Conservation (phyloP, 768 basidiomycete genomes). For the Xerocomellus dryophilus region DNA sequence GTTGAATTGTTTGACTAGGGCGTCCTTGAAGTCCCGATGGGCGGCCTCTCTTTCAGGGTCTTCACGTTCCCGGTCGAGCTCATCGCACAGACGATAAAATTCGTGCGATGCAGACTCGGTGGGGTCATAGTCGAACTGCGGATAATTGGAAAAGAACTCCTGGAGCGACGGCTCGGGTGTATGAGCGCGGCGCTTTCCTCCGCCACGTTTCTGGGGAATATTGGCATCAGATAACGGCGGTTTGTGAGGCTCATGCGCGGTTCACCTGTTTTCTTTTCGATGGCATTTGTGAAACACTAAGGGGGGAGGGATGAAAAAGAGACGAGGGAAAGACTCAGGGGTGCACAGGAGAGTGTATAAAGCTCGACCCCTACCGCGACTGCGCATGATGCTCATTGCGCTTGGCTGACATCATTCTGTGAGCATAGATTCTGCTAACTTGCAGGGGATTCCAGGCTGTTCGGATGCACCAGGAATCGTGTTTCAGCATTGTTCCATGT, state of each 20-base stretch:
- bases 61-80: neutral
- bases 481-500: too few relatives aligned
- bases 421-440: neutral
- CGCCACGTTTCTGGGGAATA: neutral
- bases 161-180: neutral
- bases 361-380: neutral
- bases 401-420: constrained; percentile 5
- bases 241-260: too few relatives aligned
- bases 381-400: neutral
- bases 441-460: neutral
- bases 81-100: constrained; percentile 18
- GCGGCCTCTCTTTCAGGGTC: neutral
- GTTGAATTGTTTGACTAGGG: constrained; percentile 16
- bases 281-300: neutral
- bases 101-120: constrained; percentile 10
- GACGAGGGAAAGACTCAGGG: neutral
- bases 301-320: neutral
- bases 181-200: neutral
- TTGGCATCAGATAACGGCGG: neutral
- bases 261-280: neutral
- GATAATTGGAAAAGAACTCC: constrained; percentile 1
- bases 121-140: constrained; percentile 3
- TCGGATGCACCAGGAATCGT: neutral
- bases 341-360: neutral
- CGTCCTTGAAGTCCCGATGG: constrained; percentile 7